Conservation (phyloP, 768 basidiomycete genomes). For the Sporobolomyces roseus region DNA sequence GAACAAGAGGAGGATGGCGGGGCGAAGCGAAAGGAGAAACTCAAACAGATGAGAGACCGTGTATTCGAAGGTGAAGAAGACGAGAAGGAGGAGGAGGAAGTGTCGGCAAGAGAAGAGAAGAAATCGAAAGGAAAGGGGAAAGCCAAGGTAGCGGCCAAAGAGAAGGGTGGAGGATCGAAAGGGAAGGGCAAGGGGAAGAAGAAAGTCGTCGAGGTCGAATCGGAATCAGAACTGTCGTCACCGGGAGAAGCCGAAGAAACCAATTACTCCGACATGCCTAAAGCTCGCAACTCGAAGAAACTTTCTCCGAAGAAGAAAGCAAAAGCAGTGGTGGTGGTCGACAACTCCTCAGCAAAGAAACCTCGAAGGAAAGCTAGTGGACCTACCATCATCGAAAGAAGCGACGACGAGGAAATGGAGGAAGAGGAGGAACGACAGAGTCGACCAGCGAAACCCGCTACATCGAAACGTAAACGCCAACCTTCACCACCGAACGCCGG, state of each 20-base stretch:
- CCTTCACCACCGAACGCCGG: not conserved
- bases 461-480: not conserved
- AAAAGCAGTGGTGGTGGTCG: not conserved
- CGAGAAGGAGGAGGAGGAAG: not conserved
- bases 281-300: conserved; percentile 6
- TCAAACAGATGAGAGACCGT: too few relatives aligned
- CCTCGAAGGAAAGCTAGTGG: conserved; percentile 1
- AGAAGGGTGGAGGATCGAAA: not conserved
- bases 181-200: conserved; percentile 5
- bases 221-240: not conserved
- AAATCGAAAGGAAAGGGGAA: not conserved
- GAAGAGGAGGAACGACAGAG: not conserved
- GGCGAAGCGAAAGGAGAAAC: too few relatives aligned
- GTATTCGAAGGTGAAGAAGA: not conserved
- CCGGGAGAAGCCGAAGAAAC: conserved; percentile 20
- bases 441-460: too few relatives aligned
- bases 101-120: not conserved
- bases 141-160: not conserved
- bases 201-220: not conserved
- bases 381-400: conserved; percentile 3
- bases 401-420: not conserved
- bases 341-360: not conserved
- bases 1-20: not conserved
- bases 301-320: not conserved
- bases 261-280: conserved; percentile 21